Evolutionary conservation across 306 rosid species (phyloP), one percentile per base, ranked within the genome.

Genomic region (Albizia julibrissin): DNA sequence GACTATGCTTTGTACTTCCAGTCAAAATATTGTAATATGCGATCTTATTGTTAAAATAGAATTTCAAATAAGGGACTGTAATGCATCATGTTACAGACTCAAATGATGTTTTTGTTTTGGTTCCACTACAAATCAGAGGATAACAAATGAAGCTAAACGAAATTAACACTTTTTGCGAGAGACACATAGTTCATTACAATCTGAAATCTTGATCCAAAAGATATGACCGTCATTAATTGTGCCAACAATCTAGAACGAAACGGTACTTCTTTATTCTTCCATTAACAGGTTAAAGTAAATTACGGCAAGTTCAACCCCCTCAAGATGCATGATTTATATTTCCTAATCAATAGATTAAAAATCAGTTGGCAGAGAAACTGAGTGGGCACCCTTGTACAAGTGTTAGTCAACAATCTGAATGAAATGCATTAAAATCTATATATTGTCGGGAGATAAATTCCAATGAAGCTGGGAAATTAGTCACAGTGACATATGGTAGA

Each of bases 401-500:
- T 22, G 73, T 18, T n/a, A 21, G 19, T 26, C 79, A 18, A 56
- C 34, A 1, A 74, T 74, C 49, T 37, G 68, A 79, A 68, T 34
- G 61, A 80, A 74, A 58, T 33, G 50, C 68, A 69, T 68, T 11
- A 29, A 83, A 22, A 78, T 77, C 75, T 43, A 26, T n/a, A 31
- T 16, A 62, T 21, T 3, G 47, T 13, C 24, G 12, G 22, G 62
- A 79, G 78, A 52, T 43, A 40, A 81, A 50, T 50, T 81, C 80
- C 33, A 11, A 39, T 14, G 61, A 81, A 42, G 58, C 75, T 52
- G 70, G 34, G 47, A 59, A 49, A 52, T 64, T 72, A 82, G 33
- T 16, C 29, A 44, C 31, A 21, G 37, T 37, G 21, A 69, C 26
- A 68, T 10, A 9, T 8, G 50, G 54, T n/a, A 47, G 73, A 76